Evolutionary conservation across 768 basidiomycete species (phyloP), one percentile per base, ranked within the genome.

Genomic region (Rhodotorula kratochvilovae): DNA sequence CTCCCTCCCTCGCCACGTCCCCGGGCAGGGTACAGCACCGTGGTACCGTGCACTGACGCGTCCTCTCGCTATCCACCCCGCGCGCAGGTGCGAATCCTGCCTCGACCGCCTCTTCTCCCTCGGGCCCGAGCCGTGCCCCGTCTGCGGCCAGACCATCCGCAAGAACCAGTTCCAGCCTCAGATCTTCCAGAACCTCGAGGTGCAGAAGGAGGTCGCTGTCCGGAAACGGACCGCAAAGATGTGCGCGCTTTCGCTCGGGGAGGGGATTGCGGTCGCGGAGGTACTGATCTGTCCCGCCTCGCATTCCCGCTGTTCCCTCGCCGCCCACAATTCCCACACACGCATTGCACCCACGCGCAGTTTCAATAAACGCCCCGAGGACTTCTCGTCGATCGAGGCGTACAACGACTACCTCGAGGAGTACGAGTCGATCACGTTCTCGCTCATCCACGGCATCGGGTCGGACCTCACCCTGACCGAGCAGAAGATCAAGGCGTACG

Each of bases 321-420:
- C 15, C 6, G 6, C 31, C 16, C 13, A 13, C 39, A 6, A 13
- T 39, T 13, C 6, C n/a, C n/a, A n/a, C n/a, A n/a, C n/a, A n/a
- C 54, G 19, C 54, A 23, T 19, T 7, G 4, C 23, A 4, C n/a
- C 29, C n/a, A 11, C 51, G 8, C 27, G 8, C 72, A 97, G 94
- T 76, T 98, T 98, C 80, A 98, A 98, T 81, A 97, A 97, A 81
- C 85, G 89, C 42, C 83, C 87, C 53, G 91, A 94, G 65, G 96
- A 99, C 80, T 99, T 99, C 79, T 81, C 81, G 0, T 87, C 89
- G 78, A 83, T 91, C 53, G 84, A 86, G 19, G 84, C 86, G 25
- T 97, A 94, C 81, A 96, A 99, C 77, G 90, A 98, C 79, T 98
- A 98, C 79, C 85, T 99, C 19, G 93, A 99, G 80, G 87, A 91